Base-by-base conservation (phyloP, 306 rosid genomes). In the Rubus parviflorus region DNA sequence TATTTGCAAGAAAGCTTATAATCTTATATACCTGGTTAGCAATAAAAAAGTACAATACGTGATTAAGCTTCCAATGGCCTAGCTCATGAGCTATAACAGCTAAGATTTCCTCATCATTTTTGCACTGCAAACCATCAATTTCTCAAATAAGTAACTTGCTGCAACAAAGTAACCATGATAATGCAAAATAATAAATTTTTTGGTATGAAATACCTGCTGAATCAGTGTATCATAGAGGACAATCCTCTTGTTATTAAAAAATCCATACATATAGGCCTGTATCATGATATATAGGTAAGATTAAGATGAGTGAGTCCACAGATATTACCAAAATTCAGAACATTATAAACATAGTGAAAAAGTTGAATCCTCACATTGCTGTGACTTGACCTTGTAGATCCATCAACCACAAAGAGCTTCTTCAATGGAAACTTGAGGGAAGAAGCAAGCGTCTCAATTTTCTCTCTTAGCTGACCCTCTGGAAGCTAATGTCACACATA, bases 211-310 rank as follows among this genome's bases (percentile, higher is more conserved):
- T 62, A 92, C 98, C 95, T 92, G 97, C 79, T 92, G 98, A 87
- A 95, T 86, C 86, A 95, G 75, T n/a, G n/a, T n/a, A n/a, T 95
- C 98, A 86, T 95, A 95, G 73, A 92, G 96, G 68, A 95, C 97
- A 54, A 95, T 95, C 70, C 97, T 85, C 89, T 92, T 95, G 89
- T 92, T 92, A 76, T 95, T 95, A 82, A 90, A 95, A 88, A 95
- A 92, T 76, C 98, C 98, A 83, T 90, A 90, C 98, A 95, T 95
- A 77, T 90, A 95, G 64, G 98, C 98, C 98, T 95, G 97, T 84
- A n/a, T n/a, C n/a, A n/a, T n/a, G n/a, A n/a, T n/a, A n/a, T n/a
- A 81, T 69, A 67, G 74, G 43, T n/a, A n/a, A n/a, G n/a, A n/a
- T n/a, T n/a, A 13, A 74, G 75, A 80, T 66, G 42, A 72, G 79